Base-by-base conservation (phyloP, 805 yeast species). In the Saccharomycopsis vini region DNA sequence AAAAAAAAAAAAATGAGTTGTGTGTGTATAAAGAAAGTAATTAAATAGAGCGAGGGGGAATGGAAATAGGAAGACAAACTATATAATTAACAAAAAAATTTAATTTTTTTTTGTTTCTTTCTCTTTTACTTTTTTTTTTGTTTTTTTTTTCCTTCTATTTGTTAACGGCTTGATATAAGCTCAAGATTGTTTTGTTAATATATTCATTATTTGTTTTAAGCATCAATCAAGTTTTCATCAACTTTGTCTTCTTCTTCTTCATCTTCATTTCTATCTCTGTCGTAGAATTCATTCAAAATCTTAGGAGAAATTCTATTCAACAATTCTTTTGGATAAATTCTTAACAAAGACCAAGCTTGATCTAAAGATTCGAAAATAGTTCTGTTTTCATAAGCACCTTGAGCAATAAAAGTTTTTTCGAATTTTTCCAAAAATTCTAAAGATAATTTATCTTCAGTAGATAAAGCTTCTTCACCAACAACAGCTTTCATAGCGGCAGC, bases 401-500 rank as follows among this genome's bases (percentile, higher is more conserved):
- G 99, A 38, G 88, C 60, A 57, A 92, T 87, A 59, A 94, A 94
- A 43, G 90, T 83, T 74, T 85, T 87, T 68, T 92, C 99, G 57
- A 92, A 92, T 71, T 92, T 92, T 63, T 94, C 98, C 69, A 92
- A 79, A 64, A 92, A 92, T 71, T 92, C 99, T 61, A 92, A 75
- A 2, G 98, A 92, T 53, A 92, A 75, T 69, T 94, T 94, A 69
- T 92, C 99, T 67, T 92, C 99, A 52, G 86, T 86, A 28, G 97
- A 88, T 60, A 92, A 73, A 29, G 99, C 98, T 68, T 92, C 99
- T 68, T 92, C 99, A 78, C 99, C 99, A 56, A 92, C 99, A 54
- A 92, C 99, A 12, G 98, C 95, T 71, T 92, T 92, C 99, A 92
- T 92, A 56, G 98, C 97, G 40, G 98, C 98, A 22, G 99, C 99